Base-by-base conservation (phyloP, 2,329 filamentous ascomycete genomes). In the Fusarium verticillioides region DNA sequence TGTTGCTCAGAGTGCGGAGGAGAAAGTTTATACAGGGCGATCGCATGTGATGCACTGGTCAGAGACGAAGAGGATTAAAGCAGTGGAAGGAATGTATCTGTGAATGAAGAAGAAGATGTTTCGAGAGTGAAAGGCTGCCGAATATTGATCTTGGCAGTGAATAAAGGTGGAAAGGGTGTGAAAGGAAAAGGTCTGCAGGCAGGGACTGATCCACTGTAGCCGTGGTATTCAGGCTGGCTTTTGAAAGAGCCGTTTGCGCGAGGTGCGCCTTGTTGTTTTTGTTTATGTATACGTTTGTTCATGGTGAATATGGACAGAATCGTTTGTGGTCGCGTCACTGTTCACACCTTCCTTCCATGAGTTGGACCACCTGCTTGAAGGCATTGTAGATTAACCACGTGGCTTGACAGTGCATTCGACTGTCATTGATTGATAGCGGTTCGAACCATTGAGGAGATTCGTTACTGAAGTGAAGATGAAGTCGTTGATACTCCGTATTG, bases 331-430 rank as follows among this genome's bases (percentile, higher is more conserved):
- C 23, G 50, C 28, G 60, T 58, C 60, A 39, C 16, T 61, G 49
- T 46, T 59, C 15, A 23, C 49, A 56, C 37, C 64, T 65, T 69
- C 59, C 44, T 47, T 43, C 23, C 39, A 36, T 50, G 32, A 44
- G 28, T 23, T 63, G n/a, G n/a, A 37, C 21, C 28, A 10, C 9
- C 21, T 34, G 7, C 26, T 28, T 42, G 30, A 39, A 6, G 18
- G n/a, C 15, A 37, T 39, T 44, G 34, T 26, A 19, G n/a, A 36
- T 18, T 7, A 26, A 57, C 44, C 65, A 40, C 34, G 37, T 39
- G 18, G 21, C 19, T 11, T 28, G 10, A 19, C 9, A 23, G 32
- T n/a, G n/a, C 23, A 37, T 52, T 52, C 23, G 23, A n/a, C 16
- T n/a, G 18, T 30, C 13, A 26, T 26, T 32, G 8, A 15, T 36